Base-by-base conservation (phyloP, 2,329 filamentous ascomycete genomes). In the Moelleriella libera region DNA sequence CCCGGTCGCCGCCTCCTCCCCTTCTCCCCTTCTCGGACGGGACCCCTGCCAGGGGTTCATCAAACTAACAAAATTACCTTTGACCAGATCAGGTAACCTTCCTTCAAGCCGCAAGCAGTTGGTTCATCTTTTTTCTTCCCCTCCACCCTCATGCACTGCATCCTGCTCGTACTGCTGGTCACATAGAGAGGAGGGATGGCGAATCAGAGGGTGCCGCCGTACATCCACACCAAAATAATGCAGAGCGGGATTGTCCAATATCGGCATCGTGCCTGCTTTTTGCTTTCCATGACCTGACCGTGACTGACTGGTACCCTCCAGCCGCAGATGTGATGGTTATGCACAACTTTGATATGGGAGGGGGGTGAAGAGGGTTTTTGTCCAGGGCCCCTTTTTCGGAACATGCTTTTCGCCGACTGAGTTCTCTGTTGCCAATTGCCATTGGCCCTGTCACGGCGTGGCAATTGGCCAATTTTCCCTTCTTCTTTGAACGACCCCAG, bases 41-140 rank as follows among this genome's bases (percentile, higher is more conserved):
- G 30, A 45, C 41, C 47, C 47, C 43, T 45, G 43, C 47, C 43
- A 45, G 47, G 47, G 47, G 47, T 48, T 48, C 47, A 48, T 48
- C 45, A 37, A 37, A 37, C 12, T 37, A 8, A 12, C 32, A 37
- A 12, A 37, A 37, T 37, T 30, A 37, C 45, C 30, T 45, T 37
- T 9, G 12, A 37, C 32, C 12, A 8, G 12, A 37, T 37, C 32
- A 37, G 32, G 32, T 12, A 37, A 30, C 45, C 45, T 21, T 41
- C 28, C 37, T 42, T 14, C n/a, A 7, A n/a, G 32, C 32, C 32
- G 12, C 21, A 21, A 21, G 21, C 21, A 21, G 21, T 21, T 21
- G 21, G 21, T 21, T 21, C 12, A 30, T 21, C 3, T 3, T 21
- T 21, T 21, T 21, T 21, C 21, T 21, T 21, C 21, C 21, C 21